Evolutionary conservation across 2,329 filamentous ascomycete genomes (phyloP).

Genomic region (Dothideomycetes sp.): DNA sequence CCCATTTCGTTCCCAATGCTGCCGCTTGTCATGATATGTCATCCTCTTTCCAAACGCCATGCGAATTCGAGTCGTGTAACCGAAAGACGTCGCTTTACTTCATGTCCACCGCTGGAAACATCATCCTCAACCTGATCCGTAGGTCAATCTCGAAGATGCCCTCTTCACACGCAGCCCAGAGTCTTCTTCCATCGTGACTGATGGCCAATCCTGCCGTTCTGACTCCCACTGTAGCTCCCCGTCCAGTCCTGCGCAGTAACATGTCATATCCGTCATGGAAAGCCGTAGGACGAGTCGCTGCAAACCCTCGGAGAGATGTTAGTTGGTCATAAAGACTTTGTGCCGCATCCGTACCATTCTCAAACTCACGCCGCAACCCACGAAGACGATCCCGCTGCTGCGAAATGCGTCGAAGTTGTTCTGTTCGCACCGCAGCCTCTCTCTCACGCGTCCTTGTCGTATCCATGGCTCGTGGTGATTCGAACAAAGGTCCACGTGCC

Average conservation of each 20-base stretch:
- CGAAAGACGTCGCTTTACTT: too few species aligned
- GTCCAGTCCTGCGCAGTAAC: conserved; percentile 2
- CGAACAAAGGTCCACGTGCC: conserved; percentile 29
- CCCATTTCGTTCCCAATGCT: too few species aligned
- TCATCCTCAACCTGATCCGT: conserved; percentile 53
- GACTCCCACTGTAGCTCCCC: conserved; percentile 25
- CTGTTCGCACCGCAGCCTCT: conserved; percentile 5
- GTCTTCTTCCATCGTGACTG: conserved; percentile 37
- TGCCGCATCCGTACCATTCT: conserved; percentile 5
- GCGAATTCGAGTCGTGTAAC: too few species aligned
- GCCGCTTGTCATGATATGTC: too few species aligned
- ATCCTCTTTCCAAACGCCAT: too few species aligned
- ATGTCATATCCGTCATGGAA: conserved; percentile 10
- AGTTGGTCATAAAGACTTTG: conserved; percentile 10
- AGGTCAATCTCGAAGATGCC: conserved; percentile 68
- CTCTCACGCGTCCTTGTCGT: conserved; percentile 4
- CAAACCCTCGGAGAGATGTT: conserved; percentile 3
- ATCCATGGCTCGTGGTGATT: conserved; percentile 16
- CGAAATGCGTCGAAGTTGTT: conserved; percentile 9
- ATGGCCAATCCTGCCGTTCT: conserved; percentile 41
- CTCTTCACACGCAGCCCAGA: conserved; percentile 49
- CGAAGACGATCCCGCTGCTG: conserved; percentile 11
- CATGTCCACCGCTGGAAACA: conserved; percentile 32
- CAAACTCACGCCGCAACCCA: conserved; percentile 5
- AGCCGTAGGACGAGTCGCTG: conserved; percentile 2